Evolutionary conservation across 2,329 filamentous ascomycete genomes (phyloP), one percentile per base, ranked within the genome.

Genomic region (Colletotrichum sp.): DNA sequence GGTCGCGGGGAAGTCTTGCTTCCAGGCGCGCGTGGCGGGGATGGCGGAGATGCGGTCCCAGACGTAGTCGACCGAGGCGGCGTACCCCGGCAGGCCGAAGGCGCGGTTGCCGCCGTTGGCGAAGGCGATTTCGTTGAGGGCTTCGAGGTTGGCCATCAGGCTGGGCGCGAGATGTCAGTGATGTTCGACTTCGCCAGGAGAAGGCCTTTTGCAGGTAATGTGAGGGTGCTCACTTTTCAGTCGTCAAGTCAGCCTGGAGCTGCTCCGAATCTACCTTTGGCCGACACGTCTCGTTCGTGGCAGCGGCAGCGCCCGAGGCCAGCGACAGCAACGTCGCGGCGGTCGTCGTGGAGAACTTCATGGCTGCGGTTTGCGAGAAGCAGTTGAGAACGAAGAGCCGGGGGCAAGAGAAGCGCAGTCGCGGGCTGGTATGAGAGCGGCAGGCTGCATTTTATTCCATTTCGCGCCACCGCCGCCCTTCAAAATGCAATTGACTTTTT

Each of bases 61-160:
- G 78, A 90, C 85, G 78, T 88, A 90, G 66, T 89, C 86, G 32
- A 89, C 87, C 0, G 88, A 89, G 8, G 88, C 88, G 34, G 83
- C 84, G 78, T 87, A 90, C 7, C 88, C 88, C 2, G 88, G 87
- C 5, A 88, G 84, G 24, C 88, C 88, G 77, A 90, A 90, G n/a
- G 88, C 88, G 68, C 88, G 85, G 81, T 90, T 90, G 8, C 88
- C 89, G 2, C 88, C 88, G 77, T 90, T 88, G 49, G 83, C 85
- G 64, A 84, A 84, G 44, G 88, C 88, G 62, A 90, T 89, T 7
- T 83, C 79, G 74, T 89, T 83, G n/a, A 90, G 84, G n/a, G 82
- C 82, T 72, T 85, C 81, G 24, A 90, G 84, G 75, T 89, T 88
- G 64, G 82, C 80, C 85, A 87, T 85, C 30, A 90, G 80, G 55